These are phyloP conservation scores for Alternaria novae-zelandiae DNA, from an alignment of 2,329 filamentous ascomycete species.

Conservation along the genomic window DNA sequence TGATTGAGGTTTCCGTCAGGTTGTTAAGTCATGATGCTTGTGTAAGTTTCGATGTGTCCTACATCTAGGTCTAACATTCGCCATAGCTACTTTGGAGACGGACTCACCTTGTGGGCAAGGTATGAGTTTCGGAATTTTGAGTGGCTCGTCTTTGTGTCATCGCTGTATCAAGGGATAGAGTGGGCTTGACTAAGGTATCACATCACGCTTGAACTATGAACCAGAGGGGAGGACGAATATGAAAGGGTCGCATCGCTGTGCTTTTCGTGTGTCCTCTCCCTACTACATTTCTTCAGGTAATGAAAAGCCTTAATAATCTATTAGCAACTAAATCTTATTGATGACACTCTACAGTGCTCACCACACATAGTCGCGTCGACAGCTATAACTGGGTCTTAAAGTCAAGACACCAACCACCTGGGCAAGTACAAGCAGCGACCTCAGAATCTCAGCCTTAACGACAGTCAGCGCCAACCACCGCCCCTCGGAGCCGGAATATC, in stretches of 20 bases:
- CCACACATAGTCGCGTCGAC: no score
- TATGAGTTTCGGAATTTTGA: background rate
- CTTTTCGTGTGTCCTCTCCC: background rate
- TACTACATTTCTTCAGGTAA: background rate
- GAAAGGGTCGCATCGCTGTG: background rate
- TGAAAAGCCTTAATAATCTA: background rate
- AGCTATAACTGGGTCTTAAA: no score
- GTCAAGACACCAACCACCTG: no score
- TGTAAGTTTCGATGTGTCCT: background rate
- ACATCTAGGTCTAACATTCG: background rate
- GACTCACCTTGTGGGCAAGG: background rate
- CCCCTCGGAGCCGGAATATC: no score
- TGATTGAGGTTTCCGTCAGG: background rate
- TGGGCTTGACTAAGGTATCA: background rate
- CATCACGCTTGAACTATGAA: background rate
- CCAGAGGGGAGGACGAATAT: background rate
- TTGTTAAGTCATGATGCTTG: background rate
- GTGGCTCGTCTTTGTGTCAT: background rate
- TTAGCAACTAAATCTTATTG: no score
- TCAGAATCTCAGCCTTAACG: no score
- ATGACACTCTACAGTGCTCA: no score
- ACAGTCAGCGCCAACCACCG: no score
- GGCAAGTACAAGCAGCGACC: no score
- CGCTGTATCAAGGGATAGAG: background rate
- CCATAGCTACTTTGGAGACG: background rate